phyloP scores from a whole-genome alignment of 129 eudicot species.

The Gnaphalium uliginosum region DNA sequence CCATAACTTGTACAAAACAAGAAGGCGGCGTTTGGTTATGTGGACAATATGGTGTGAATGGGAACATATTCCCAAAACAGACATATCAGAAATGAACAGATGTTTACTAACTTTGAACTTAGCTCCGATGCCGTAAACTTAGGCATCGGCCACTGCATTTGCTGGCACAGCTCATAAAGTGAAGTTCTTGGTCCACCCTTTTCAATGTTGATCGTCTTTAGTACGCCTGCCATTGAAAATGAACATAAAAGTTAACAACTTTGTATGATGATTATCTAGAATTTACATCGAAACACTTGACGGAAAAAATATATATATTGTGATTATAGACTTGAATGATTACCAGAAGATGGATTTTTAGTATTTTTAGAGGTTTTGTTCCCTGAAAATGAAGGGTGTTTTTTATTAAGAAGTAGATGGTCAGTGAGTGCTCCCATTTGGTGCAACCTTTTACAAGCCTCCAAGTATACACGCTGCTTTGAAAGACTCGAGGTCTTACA shows the following conservation, averaged over 20 bases:
- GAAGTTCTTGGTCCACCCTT: slow-evolving; percentile 84
- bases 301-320: too few relatives aligned
- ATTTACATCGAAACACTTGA: background rate
- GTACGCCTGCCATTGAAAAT: slow-evolving; percentile 51
- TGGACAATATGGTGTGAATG: background rate
- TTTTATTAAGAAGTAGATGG: slow-evolving; percentile 52
- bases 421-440: slow-evolving; percentile 57
- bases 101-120: slow-evolving; percentile 54
- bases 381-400: slow-evolving; percentile 27
- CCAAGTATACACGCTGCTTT: slow-evolving; percentile 71
- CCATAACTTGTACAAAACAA: background rate
- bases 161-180: slow-evolving; percentile 63
- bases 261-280: slow-evolving; percentile 41
- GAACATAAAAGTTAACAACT: background rate
- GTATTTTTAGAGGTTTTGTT: slow-evolving; percentile 20
- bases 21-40: background rate
- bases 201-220: slow-evolving; percentile 50
- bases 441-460: slow-evolving; percentile 72
- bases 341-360: slow-evolving; percentile 21
- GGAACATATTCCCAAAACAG: background rate
- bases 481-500: slow-evolving; percentile 37
- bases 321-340: background rate
- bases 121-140: slow-evolving; percentile 49
- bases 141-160: slow-evolving; percentile 85
- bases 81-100: background rate